Evolutionary conservation across 257 asterid genomes (phyloP).

Genomic region (Thymus mandschuricus): DNA sequence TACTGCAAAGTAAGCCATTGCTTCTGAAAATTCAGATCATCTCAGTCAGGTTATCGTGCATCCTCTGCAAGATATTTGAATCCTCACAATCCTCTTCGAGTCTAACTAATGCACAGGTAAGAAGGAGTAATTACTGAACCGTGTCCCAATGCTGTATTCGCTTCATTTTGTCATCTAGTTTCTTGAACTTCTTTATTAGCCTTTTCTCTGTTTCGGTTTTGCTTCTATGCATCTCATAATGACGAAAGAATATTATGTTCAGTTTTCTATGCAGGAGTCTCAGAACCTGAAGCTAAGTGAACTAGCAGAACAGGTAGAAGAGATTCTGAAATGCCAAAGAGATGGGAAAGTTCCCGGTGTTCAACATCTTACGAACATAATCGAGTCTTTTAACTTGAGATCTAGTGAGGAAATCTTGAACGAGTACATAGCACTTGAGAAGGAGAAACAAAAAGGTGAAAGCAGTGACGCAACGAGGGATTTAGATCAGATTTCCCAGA

Average conservation of each 20-base stretch:
- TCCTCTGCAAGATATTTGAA: constrained; percentile 52
- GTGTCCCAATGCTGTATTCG: constrained; percentile 17
- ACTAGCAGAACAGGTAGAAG: constrained; percentile 50
- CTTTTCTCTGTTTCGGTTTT: neutral
- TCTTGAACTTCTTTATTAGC: neutral
- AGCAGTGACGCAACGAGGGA: constrained; percentile 38
- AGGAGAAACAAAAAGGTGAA: constrained; percentile 70
- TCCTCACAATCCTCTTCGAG: constrained; percentile 44
- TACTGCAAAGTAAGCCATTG: constrained; percentile 66
- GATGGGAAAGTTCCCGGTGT: constrained; percentile 50
- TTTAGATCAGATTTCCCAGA: constrained; percentile 44
- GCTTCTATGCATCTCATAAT: constrained; percentile 7
- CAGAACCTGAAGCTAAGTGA: constrained; percentile 64
- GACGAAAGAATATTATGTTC: constrained; percentile 33
- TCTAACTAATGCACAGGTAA: constrained; percentile 62
- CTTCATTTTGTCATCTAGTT: constrained; percentile 15
- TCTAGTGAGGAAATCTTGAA: constrained; percentile 65
- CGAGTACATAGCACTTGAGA: constrained; percentile 77
- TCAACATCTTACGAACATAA: constrained; percentile 47
- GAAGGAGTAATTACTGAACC: constrained; percentile 21
- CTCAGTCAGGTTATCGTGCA: constrained; percentile 51
- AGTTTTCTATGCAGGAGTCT: constrained; percentile 59
- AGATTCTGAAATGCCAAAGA: constrained; percentile 51
- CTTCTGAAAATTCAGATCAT: constrained; percentile 64
- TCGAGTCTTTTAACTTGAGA: constrained; percentile 58